phyloP scores from a whole-genome alignment of 2,329 filamentous ascomycete genomes.

The Lecanicillium sp. region DNA sequence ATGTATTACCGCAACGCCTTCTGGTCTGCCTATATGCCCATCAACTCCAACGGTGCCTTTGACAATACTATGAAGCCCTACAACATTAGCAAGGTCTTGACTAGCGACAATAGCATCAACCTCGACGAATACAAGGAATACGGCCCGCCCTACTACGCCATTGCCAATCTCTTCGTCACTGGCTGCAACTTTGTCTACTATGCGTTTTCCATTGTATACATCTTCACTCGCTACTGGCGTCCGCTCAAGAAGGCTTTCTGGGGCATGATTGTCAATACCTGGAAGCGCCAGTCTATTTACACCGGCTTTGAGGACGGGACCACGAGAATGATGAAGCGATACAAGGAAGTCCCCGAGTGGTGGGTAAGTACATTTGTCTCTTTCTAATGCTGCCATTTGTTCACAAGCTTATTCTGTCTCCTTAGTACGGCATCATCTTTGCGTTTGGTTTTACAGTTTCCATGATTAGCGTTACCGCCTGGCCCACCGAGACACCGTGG shows the following conservation, averaged over 20 bases:
- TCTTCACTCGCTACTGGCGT: constrained; percentile 23
- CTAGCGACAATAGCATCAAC: constrained; percentile 22
- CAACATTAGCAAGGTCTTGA: constrained; percentile 35
- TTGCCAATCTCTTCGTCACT: constrained; percentile 21
- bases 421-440: constrained; percentile 24
- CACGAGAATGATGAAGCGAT: constrained; percentile 32
- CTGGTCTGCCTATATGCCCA: constrained; percentile 36
- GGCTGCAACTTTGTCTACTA: constrained; percentile 25
- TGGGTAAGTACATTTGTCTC: constrained; percentile 33
- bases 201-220: constrained; percentile 25
- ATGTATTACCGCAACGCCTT: constrained; percentile 37
- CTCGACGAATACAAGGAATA: constrained; percentile 26
- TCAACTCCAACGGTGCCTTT: constrained; percentile 38
- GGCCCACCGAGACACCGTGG: constrained; percentile 27
- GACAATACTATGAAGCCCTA: constrained; percentile 34
- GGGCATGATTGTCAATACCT: constrained; percentile 18
- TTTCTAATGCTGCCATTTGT: too few relatives aligned
- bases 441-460: constrained; percentile 23
- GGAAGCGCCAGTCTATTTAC: constrained; percentile 25
- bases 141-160: constrained; percentile 23
- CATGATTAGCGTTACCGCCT: constrained; percentile 20
- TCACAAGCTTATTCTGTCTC: constrained; percentile 11
- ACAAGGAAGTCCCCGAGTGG: constrained; percentile 40
- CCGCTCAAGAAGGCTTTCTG: constrained; percentile 25
- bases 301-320: constrained; percentile 34